A percentile compares a stretch with the other conserved stretches of the same genome.
phyloP scores from a whole-genome alignment of 495 filamentous ascomycete species.

The Xylaria grammica region DNA sequence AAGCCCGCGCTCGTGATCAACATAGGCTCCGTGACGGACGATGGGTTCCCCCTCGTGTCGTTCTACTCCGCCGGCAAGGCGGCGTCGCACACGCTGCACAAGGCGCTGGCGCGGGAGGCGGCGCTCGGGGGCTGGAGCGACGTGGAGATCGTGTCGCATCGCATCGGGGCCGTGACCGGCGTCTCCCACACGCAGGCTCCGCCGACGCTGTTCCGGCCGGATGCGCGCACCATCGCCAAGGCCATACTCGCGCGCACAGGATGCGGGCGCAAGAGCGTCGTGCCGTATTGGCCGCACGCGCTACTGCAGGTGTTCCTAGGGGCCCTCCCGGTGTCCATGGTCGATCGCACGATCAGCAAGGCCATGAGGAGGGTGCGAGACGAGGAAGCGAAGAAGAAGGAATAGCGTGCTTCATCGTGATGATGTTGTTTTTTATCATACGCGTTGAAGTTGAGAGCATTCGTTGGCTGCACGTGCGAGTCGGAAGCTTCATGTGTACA shows the following conservation, averaged over 20 bases:
- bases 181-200: constrained; percentile 19
- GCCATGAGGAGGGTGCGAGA: constrained; percentile 4
- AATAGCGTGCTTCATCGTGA: background rate
- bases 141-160: constrained; percentile 34
- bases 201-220: constrained; percentile 27
- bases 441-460: no score
- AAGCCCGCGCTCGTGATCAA: constrained; percentile 34
- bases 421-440: no score
- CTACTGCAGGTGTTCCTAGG: constrained; percentile 20
- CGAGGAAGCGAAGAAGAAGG: background rate
- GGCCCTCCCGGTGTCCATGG: constrained; percentile 1
- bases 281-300: constrained; percentile 38
- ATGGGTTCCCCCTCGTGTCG: constrained; percentile 31
- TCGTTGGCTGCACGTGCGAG: no score
- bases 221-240: constrained; percentile 30
- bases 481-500: no score
- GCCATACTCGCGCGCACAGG: constrained; percentile 37
- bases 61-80: constrained; percentile 34
- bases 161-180: constrained; percentile 29
- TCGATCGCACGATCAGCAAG: background rate
- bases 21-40: constrained; percentile 35
- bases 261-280: constrained; percentile 29
- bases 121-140: constrained; percentile 3
- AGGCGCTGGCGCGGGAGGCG: constrained; percentile 2
- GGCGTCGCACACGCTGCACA: constrained; percentile 25